Evolutionary conservation across 345 rosid genomes (phyloP).

Genomic region (Eucalyptus cloeziana): DNA sequence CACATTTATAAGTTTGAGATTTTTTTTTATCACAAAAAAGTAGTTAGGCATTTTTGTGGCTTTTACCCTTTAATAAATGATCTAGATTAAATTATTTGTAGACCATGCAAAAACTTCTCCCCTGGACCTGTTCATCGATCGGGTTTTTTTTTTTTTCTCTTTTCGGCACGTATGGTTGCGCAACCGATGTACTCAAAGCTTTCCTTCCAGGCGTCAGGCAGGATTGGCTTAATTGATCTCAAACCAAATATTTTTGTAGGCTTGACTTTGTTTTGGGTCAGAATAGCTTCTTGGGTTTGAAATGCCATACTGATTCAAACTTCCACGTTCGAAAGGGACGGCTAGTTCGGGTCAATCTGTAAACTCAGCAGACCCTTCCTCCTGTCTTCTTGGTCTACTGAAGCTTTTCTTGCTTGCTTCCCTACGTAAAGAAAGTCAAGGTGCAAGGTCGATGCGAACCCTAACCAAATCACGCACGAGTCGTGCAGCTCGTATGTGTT

Average conservation of each 20-base stretch:
- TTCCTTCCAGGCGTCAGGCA: neutral
- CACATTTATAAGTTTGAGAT: neutral
- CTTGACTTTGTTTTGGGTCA: neutral
- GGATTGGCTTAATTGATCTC: neutral
- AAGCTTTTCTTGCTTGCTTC: neutral
- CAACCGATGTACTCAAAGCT: neutral
- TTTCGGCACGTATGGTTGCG: neutral
- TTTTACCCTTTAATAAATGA: neutral
- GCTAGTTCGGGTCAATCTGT: neutral
- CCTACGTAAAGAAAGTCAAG: neutral
- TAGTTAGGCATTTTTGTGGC: neutral
- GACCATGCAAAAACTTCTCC: neutral
- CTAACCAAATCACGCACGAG: neutral
- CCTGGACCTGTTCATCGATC: neutral
- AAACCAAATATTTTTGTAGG: neutral
- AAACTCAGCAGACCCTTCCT: neutral
- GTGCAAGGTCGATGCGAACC: neutral
- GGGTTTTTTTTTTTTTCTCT: rapidly evolving
- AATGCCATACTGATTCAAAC: neutral
- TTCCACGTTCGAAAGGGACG: neutral
- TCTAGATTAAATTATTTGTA: neutral
- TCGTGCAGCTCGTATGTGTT: neutral
- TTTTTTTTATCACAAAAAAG: no score
- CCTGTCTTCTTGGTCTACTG: neutral
- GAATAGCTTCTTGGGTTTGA: neutral